Base-by-base conservation (phyloP, 2,329 filamentous ascomycete genomes). In the Exophiala sp. region DNA sequence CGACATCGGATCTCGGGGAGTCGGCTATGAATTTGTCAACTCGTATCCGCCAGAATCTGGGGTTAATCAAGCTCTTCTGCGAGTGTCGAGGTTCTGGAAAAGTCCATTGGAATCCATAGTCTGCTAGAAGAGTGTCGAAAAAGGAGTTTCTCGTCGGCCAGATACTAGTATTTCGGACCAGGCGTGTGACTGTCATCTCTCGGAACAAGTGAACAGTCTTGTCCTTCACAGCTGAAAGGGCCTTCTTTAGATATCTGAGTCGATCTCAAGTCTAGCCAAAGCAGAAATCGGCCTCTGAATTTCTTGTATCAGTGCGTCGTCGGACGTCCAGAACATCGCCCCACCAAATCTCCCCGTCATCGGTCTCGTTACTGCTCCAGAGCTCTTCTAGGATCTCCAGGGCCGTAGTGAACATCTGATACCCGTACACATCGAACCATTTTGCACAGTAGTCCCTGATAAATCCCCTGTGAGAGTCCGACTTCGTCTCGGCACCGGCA, bases 241-340 rank as follows among this genome's bases (percentile, higher is more conserved):
- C 16, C 16, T 18, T 29, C 24, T 29, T 5, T 29, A 29, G 24
- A 4, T 29, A 1, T 29, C 24, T 4, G 24, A 8, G 24, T 29
- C 24, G 24, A 8, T 29, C 24, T 8, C 24, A 29, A 29, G 12
- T 16, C 47, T 50, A 50, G 7, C 47, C 38, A 33, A 50, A 50
- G 39, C 39, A 42, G 42, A 50, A 43, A 39, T 42, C 47, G 29
- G 20, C 3, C 10, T 43, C 38, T 12, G 38, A 24, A 21, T 50
- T 14, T 11, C 20, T 14, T 2, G 41, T 24, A 12, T 43, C 24
- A 29, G 24, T 29, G 5, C 24, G 41, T 20, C 41, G 20, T 29
- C 41, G 41, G 11, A 29, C 21, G 20, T 43, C 41, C 21, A 43
- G n/a, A 3, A 43, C 41, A 12, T 43, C 41, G 21, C 41, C 41